Percentiles rank a stretch among this genome's conserved stretches.
These are phyloP conservation scores for Lagenidium giganteum DNA, from an alignment of 352 stramenopile genomes.

Conservation along the genomic window DNA sequence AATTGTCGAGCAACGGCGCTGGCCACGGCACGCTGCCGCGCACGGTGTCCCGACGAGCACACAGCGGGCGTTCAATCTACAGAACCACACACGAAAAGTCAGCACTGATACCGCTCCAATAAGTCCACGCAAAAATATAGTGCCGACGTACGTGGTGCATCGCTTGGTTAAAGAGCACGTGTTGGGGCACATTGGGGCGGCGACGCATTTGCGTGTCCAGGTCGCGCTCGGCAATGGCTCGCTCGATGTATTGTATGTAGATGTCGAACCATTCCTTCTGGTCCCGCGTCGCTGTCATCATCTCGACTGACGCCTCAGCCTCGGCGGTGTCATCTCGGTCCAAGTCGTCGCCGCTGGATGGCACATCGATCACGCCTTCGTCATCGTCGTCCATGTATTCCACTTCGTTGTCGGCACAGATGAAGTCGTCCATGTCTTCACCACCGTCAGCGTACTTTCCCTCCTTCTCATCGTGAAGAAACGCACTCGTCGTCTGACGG, in stretches of 20 bases:
- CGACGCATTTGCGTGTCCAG: slow-evolving; percentile 57
- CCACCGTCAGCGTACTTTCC: slow-evolving; percentile 41
- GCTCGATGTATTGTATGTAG: slow-evolving; percentile 78
- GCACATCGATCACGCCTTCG: slow-evolving; percentile 56
- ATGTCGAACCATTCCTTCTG: slow-evolving; percentile 79
- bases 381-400: slow-evolving; percentile 88
- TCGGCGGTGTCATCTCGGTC: slow-evolving; percentile 28
- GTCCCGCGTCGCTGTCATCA: slow-evolving; percentile 45
- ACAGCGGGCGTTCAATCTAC: slow-evolving; percentile 72
- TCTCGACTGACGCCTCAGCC: slow-evolving; percentile 31
- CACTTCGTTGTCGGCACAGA: slow-evolving; percentile 71
- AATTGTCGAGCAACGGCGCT: slow-evolving; percentile 50
- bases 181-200: slow-evolving; percentile 25
- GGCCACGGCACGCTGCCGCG: slow-evolving; percentile 67
- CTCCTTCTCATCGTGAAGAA: slow-evolving; percentile 17
- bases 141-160: slow-evolving; percentile 46
- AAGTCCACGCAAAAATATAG: not conserved
- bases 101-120: too few species aligned
- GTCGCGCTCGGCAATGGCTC: slow-evolving; percentile 51
- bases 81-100: not conserved
- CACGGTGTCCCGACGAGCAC: slow-evolving; percentile 61
- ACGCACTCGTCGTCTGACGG: slow-evolving; percentile 10
- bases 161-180: slow-evolving; percentile 51
- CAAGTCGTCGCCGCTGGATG: slow-evolving; percentile 40
- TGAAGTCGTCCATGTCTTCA: slow-evolving; percentile 78